Evolutionary conservation across 345 rosid genomes (phyloP).

Genomic region (Rhizophora mangle): DNA sequence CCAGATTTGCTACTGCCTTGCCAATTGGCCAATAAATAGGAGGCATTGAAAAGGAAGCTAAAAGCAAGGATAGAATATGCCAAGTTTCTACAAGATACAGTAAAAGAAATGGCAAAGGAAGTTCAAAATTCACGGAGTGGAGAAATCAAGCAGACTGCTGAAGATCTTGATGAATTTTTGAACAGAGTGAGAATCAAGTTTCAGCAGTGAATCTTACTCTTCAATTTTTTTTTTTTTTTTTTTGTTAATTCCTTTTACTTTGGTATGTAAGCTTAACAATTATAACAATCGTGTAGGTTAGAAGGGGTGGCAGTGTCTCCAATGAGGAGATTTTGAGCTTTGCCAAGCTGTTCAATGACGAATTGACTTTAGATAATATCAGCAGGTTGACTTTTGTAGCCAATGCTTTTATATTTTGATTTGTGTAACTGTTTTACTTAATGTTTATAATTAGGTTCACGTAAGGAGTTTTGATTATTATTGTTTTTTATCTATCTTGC

Average conservation of each 20-base stretch:
- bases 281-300: conserved; percentile 43
- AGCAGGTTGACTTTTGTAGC: conserved; percentile 56
- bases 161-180: conserved; percentile 26
- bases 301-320: conserved; percentile 82
- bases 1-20: conserved; percentile 3
- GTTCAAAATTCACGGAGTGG: conserved; percentile 77
- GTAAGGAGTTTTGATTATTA: no score
- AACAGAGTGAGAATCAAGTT: conserved; percentile 2
- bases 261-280: neutral
- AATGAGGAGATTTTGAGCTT: conserved; percentile 96
- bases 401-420: neutral
- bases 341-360: conserved; percentile 91
- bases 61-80: conserved; percentile 95
- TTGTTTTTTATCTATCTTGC: neutral
- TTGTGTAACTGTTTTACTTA: neutral
- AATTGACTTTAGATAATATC: conserved; percentile 90
- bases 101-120: conserved; percentile 90
- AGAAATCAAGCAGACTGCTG: conserved; percentile 67
- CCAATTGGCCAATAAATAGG: conserved; percentile 47
- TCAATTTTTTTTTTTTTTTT: neutral
- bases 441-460: neutral
- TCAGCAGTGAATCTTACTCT: neutral
- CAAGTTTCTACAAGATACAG: conserved; percentile 60
- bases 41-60: conserved; percentile 73
- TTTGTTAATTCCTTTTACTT: neutral